phyloP scores from a whole-genome alignment of 305 asterid genomes.

The Euphrasia arctica region DNA sequence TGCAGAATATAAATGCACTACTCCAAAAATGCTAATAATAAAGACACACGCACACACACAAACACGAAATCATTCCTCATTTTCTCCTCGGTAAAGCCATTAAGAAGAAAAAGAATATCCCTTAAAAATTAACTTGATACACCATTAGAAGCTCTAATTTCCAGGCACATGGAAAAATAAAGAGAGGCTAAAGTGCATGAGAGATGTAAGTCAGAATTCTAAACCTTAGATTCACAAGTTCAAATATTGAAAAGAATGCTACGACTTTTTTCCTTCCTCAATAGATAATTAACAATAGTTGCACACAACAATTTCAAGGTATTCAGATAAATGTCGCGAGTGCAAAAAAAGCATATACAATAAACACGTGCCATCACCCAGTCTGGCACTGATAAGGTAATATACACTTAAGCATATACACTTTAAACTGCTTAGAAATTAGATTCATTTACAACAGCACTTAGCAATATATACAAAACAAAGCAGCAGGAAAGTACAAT shows the following conservation, averaged over 20 bases:
- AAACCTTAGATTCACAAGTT: not conserved
- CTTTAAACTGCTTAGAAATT: not conserved
- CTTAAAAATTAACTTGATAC: not conserved
- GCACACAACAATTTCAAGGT: not conserved
- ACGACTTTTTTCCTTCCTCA: not conserved
- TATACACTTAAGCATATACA: not conserved
- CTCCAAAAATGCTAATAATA: too few relatives aligned
- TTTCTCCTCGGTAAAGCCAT: not conserved
- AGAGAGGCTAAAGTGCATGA: not conserved
- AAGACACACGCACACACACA: too few relatives aligned
- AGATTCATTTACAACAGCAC: not conserved
- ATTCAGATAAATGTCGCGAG: not conserved
- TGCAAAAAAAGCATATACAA: conserved; percentile 3
- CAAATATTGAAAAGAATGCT: not conserved
- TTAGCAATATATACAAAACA: too few relatives aligned
- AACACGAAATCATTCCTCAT: too few relatives aligned
- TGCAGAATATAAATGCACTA: not conserved
- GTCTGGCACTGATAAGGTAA: not conserved
- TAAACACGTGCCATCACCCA: not conserved
- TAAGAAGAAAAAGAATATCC: not conserved
- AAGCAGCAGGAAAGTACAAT: not conserved
- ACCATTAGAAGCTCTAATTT: too few relatives aligned
- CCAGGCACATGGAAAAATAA: too few relatives aligned
- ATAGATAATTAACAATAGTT: not conserved
- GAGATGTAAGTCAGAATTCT: not conserved